Base-by-base conservation (phyloP, 192 early-diverging fungal genomes). In the Phycomyces nitens region DNA sequence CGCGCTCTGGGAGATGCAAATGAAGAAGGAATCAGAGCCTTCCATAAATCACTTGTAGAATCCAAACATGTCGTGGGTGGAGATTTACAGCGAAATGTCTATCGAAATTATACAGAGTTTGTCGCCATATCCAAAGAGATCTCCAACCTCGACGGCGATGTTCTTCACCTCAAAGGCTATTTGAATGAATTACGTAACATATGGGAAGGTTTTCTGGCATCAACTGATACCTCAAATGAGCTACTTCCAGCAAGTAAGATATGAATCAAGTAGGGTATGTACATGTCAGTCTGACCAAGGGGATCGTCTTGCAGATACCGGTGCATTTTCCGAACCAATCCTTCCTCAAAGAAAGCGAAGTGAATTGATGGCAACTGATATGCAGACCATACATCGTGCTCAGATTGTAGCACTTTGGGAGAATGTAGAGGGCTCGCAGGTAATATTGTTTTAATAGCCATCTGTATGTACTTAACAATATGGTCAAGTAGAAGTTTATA, bases 51-150 rank as follows among this genome's bases (percentile, higher is more conserved):
- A 5, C 69, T 94, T 2, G 72, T 72, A 27, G 88, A 88, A 62
- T 85, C 91, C 0, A 81, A 84, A 60, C 84, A 88, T 12, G 65
- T 80, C 18, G 89, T 88, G 8, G 87, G 89, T 22, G 74, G 65
- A 3, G 87, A 91, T 58, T 71, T 94, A 16, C 89, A 93, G 53
- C 77, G 84, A n/a, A 92, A 92, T 66, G 91, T 94, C 10, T 91
- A 86, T 74, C 79, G 79, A 53, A 94, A 94, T 70, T 94, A 94
- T 66, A 83, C 73, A 44, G 90, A 93, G 62, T 94, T 94, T 70
- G 89, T 94, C 15, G 80, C 80, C 34, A 94, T 94, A 51, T 91
- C 89, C 34, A 92, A 94, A 55, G 92, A 94, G 58, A 92, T 94
- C 41, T 80, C 79, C 40, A 83, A 83, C 55, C 75, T 92, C 53